phyloP scores from a whole-genome alignment of 257 asterid species.

The Scutellaria baicalensis region DNA sequence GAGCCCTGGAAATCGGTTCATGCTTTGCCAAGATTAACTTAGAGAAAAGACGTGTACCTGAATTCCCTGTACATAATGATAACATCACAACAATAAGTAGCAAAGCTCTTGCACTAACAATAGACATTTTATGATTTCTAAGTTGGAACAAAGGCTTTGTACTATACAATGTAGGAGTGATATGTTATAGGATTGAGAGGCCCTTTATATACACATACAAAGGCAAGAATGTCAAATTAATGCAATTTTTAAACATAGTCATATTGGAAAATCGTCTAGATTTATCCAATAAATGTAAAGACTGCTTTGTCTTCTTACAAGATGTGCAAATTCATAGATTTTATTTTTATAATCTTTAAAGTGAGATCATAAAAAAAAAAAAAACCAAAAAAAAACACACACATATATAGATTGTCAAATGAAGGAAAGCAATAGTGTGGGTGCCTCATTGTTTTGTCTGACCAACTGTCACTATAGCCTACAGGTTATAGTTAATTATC shows the following conservation, averaged over 20 bases:
- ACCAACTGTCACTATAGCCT: slow-evolving; percentile 1
- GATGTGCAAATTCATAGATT: neutral
- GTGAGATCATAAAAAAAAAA: neutral
- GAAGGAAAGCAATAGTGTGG: slow-evolving; percentile 14
- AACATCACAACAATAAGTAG: slow-evolving; percentile 1
- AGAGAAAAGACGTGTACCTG: neutral
- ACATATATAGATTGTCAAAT: neutral
- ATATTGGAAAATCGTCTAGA: slow-evolving; percentile 15
- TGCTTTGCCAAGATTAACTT: neutral
- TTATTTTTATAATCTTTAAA: neutral
- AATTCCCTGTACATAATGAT: neutral
- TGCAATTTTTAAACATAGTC: neutral
- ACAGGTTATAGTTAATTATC: slow-evolving; percentile 18
- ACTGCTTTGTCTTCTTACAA: slow-evolving; percentile 13
- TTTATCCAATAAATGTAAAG: neutral
- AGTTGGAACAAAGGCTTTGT: neutral
- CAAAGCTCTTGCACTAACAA: neutral
- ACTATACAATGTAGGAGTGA: neutral
- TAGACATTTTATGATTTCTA: neutral
- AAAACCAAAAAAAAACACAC: neutral
- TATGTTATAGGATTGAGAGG: neutral
- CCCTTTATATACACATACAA: slow-evolving; percentile 7
- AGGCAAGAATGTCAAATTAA: neutral
- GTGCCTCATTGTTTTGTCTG: slow-evolving; percentile 21
- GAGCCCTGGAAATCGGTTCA: neutral